Evolutionary conservation across 805 yeast species (phyloP), one percentile per base, ranked within the genome.

Genomic region (Candida tammaniensis): DNA sequence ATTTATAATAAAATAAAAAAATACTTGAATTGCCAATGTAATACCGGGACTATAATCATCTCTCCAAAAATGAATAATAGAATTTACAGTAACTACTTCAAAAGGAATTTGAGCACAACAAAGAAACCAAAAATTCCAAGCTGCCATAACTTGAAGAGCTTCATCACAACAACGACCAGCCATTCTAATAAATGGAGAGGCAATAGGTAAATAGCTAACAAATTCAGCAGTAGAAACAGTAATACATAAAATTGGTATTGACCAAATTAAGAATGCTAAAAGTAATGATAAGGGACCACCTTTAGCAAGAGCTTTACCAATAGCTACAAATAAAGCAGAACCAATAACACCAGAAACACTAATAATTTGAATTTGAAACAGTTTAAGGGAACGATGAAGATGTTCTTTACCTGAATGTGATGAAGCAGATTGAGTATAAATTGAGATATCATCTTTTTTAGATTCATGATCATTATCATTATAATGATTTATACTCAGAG

Each of bases 271-370:
- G 51, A 82, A 85, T 0, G 80, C 80, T 4, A 85, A 51, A n/a
- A 86, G 57, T 29, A 85, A 60, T 28, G 75, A 76, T 5, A 76
- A 82, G 0, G 91, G 82, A 1, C 94, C 94, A 32, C 84, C 88
- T 27, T 70, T 65, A 19, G 71, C 64, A 19, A 86, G 59, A 1
- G 78, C 83, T 30, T 67, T 58, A 10, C 88, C 88, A 36, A 82
- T 80, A 17, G 86, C 74, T 4, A 83, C 87, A 45, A 85, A 85
- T 5, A 85, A 61, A 7, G 85, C 91, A 1, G 91, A 81, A 24
- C 94, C 94, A 44, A 85, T 82, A 24, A 86, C 81, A 33, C 91
- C 93, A 13, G 91, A 87, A 16, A 86, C 80, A 9, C 86, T 83
- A 41, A 86, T 78, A 34, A 86, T 67, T 49, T 84, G 87, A 17